phyloP scores from a whole-genome alignment of 2,329 filamentous ascomycete genomes.

The Scedosporium aurantiacum region DNA sequence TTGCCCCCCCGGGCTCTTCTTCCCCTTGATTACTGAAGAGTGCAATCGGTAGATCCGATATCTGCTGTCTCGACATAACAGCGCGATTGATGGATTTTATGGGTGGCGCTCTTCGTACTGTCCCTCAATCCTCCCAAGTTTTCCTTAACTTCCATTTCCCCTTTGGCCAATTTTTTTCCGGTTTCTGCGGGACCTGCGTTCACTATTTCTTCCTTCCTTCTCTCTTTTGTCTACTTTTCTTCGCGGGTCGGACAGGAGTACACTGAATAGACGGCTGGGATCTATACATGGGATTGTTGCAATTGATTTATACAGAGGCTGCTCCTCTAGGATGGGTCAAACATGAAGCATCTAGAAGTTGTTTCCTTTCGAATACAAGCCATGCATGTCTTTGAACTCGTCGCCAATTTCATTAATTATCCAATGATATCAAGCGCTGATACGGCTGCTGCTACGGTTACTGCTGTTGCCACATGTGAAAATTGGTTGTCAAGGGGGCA shows the following conservation, averaged over 20 bases:
- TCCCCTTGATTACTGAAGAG: background rate
- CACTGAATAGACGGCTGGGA: slow-evolving; percentile 6
- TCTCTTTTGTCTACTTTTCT: background rate
- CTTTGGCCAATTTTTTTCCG: background rate
- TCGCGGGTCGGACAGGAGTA: slow-evolving; percentile 11
- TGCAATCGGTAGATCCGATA: background rate
- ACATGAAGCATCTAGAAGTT: background rate
- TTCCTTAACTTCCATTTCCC: background rate
- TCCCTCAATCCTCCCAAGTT: too few relatives aligned
- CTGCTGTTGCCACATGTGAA: background rate
- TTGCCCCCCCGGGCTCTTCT: background rate
- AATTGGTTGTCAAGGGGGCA: background rate
- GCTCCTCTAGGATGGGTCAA: background rate
- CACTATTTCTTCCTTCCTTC: background rate
- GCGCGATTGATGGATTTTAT: background rate
- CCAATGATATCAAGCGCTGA: too few relatives aligned
- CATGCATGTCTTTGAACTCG: background rate
- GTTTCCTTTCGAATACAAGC: background rate
- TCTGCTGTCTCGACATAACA: background rate
- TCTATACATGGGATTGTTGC: background rate
- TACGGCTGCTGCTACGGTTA: too few relatives aligned
- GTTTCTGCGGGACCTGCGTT: background rate
- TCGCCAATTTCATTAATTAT: background rate
- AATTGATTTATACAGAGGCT: background rate
- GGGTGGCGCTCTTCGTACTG: too few relatives aligned